Conservation (phyloP, 257 asterid genomes). For the Solanum gandarillasii region DNA sequence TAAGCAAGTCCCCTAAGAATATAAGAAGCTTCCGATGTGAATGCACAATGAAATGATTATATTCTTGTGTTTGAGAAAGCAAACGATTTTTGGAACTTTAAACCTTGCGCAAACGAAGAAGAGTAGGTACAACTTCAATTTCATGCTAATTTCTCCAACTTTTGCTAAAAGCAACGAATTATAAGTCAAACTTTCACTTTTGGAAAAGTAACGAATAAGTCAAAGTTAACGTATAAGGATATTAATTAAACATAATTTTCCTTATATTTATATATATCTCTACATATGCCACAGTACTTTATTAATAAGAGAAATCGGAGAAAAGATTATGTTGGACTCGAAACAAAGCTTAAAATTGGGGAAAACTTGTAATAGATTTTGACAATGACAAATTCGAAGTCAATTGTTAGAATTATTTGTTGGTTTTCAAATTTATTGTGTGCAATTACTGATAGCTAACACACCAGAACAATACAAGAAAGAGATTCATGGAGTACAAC, state of each 20-base stretch:
- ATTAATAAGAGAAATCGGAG: neutral
- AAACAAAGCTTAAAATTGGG: neutral
- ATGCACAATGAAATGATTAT: neutral
- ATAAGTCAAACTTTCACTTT: conserved; percentile 8
- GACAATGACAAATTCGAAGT: neutral
- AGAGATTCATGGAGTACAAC: neutral
- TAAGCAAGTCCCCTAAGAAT: neutral
- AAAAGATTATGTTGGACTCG: neutral
- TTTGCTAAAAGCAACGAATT: neutral
- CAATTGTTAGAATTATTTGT: neutral
- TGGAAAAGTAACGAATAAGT: neutral
- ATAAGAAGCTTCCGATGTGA: neutral
- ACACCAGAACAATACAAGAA: neutral
- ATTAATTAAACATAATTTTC: neutral
- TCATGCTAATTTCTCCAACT: neutral
- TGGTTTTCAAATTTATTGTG: neutral
- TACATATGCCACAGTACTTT: neutral
- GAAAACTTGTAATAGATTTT: no score
- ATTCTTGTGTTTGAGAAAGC: neutral
- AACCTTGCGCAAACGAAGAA: neutral
- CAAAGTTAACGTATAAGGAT: neutral
- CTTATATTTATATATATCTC: no score
- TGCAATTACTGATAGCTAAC: neutral
- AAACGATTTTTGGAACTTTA: neutral
- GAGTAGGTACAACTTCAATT: neutral